Evolutionary conservation across 371 early-diverging fungal species (phyloP), one percentile per base, ranked within the genome.

Genomic region (Rhizopus sp.): DNA sequence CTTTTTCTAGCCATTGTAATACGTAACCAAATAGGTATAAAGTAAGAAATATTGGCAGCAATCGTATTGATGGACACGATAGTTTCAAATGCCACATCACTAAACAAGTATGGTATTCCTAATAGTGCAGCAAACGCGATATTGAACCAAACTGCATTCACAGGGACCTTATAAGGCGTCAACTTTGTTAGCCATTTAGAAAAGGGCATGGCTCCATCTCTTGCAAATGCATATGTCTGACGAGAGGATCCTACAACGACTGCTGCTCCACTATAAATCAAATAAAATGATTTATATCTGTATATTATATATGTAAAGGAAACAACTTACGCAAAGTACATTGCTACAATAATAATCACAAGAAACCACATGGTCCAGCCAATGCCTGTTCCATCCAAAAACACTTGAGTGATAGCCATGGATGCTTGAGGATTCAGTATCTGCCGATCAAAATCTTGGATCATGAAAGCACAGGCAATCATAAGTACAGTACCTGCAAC

Each of bases 1-100:
- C 45, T 69, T 60, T 59, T 62, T 70, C 57, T 70, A 42, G 50
- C 86, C 84, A 66, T 83, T 29, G 53, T 82, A 53, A 62, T 76
- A 64, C 44, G 73, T 30, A 81, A 67, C 52, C 75, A 63, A 4
- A 86, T 86, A 8, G 90, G 90, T 42, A 87, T 75, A 34, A 83
- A 84, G 55, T 90, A 90, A 10, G 87, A 82, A 34, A 90, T 79
- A 59, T 81, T 85, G 32, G 86, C 71, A 30, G 88, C 83, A 57
- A 90, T 87, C 30, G 87, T 87, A 32, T 84, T 81, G 45, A 90
- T 81, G 30, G 84, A 83, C 17, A 85, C 82, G 58, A 90, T 83
- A 16, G 90, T 88, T 34, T 82, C 73, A 48, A 77, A 82, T 3
- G 85, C 85, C 3, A 71, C 71, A 3, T 62, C 42, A 55, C 73